Base-by-base conservation (phyloP, 1,284 basidiomycete species). In the Wallemia hederae region DNA sequence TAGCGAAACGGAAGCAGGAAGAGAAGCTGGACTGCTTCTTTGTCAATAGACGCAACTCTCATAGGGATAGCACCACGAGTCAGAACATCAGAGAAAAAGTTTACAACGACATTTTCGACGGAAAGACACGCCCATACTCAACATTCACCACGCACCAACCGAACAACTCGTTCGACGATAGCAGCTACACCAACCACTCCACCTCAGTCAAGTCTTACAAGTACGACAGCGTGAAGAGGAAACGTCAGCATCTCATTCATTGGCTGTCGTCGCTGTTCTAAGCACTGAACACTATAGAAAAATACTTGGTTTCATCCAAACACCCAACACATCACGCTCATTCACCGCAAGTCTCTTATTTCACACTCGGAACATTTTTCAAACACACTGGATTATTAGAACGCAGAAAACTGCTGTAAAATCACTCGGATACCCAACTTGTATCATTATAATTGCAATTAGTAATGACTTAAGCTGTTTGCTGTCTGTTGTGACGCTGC, bases 271-370 rank as follows among this genome's bases (percentile, higher is more conserved):
- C 39, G 5, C 3, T 49, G 3, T 49, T 49, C 19, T 49, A 49
- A 3, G 5, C 3, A 22, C 39, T 49, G n/a, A 5, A 49, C 17
- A 31, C 7, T 31, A 31, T 31, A 31, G 62, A 65, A 3, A 61
- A 7, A 31, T 7, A 31, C 7, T 31, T 7, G 29, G 17, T 17
- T 7, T 17, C 29, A 7, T 31, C 29, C 29, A 17, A 7, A 7
- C 29, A 31, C 29, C 7, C 29, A 17, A 7, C 7, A 31, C 17
- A 7, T 31, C 29, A 31, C 29, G 29, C 29, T 31, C 29, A 31
- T 31, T 31, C 17, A 31, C 29, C 7, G 7, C 7, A 31, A 7
- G 7, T 31, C 17, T 7, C 29, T 31, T 17, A 31, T n/a, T n/a
- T 31, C 29, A 31, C 7, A 31, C 29, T 31, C 7, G 29, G 29